Evolutionary conservation across 2,329 filamentous ascomycete species (phyloP), one percentile per base, ranked within the genome.

Genomic region (Aspergillaceae sp.): DNA sequence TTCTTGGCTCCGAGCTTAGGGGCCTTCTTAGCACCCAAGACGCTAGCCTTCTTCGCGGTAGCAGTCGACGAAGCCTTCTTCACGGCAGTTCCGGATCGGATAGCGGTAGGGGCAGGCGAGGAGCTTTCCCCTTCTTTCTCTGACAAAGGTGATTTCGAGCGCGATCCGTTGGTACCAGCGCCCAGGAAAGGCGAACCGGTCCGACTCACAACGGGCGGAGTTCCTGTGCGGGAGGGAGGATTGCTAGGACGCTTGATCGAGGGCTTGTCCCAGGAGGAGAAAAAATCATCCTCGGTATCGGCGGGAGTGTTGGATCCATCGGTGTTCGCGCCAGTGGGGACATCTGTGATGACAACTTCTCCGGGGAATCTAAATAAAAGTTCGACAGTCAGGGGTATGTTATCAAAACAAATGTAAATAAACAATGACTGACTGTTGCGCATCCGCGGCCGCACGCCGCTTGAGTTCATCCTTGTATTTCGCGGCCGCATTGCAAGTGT

Each of bases 391-490:
- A 26, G 29, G 19, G 29, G 28, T 36, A 7, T 37, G 10, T 4
- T 5, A 37, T 11, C 9, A 37, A 11, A 42, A 29, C 6, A 29
- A 7, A 26, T 8, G 30, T 33, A 29, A 40, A 19, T 19, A 6
- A 26, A 8, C 7, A 7, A 38, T n/a, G 29, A 69, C 85, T 56
- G 76, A 96, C 87, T 92, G 85, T 65, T 84, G 81, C 48, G 86
- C 84, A 67, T 98, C 92, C 57, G 82, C 77, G 38, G 83, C 85
- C 43, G 88, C 88, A 56, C 91, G 79, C 67, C 84, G 81, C 73
- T 91, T 91, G 48, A 98, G 76, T 68, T 97, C 91, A 46, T 96
- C 91, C 75, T 98, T 98, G 73, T 98, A 98, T 71, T 97, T 97
- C 56, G 82, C 86, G 26, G 92, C 92, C n/a, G 86, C 86, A 61